Base-by-base conservation (phyloP, 192 early-diverging fungal species). In the Tieghemiomyces parasiticus region DNA sequence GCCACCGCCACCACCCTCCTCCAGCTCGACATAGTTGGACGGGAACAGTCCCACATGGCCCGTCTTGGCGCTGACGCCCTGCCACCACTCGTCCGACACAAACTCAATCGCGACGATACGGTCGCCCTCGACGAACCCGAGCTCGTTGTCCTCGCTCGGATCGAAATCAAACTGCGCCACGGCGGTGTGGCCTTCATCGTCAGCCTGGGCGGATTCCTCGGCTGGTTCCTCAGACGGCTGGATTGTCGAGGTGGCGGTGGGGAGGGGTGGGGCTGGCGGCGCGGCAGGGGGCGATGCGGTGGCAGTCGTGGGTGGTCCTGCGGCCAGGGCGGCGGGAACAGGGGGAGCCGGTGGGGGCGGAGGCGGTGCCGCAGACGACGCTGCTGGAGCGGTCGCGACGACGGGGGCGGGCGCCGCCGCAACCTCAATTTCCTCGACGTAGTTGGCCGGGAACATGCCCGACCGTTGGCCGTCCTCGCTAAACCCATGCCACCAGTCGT, bases 61-160 rank as follows among this genome's bases (percentile, higher is more conserved):
- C 49, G 62, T 66, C 35, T 62, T 38, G 32, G n/a, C n/a, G n/a
- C 71, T 72, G 35, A 64, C 67, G 34, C 94, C 94, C 61, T 83
- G 79, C 94, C 94, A 97, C 94, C 94, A 97, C 32, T 91, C 94
- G 10, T 89, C 86, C 14, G 79, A 81, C 0, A 85, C 81, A 65
- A 86, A 86, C 60, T 85, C 85, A 60, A 97, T 87, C 28, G 90
- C 65, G 3, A 70, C 74, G 61, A 97, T 91, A 3, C 66, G 45
- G 22, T 92, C 86, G 33, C 83, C 85, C 22, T 84, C 86, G 0
- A 30, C 33, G 64, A 97, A 93, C 8, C 81, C 74, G 26, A 97
- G 71, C 67, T 97, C 94, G 67, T 92, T 91, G 8, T 81, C 83
- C 61, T 94, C 93, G 2, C 74, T 78, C 3, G 91, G 89, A 14